A percentile compares a stretch with the other conserved stretches of the same genome.
Conservation (phyloP, 306 rosid genomes). For the Cicer cuneatum region DNA sequence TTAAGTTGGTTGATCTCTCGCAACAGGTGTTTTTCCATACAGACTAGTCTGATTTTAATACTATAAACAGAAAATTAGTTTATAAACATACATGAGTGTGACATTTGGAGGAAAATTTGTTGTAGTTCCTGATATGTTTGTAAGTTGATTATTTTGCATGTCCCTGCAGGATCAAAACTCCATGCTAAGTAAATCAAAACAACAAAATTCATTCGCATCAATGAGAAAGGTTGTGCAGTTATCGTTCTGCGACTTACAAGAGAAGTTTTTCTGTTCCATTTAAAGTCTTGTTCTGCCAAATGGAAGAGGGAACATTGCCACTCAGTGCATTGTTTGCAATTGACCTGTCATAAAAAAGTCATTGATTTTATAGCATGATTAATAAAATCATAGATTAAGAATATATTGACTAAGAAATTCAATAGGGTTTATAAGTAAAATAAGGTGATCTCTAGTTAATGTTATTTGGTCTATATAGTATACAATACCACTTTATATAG, state of each 20-base stretch:
- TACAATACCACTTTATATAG: neutral
- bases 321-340: slow-evolving; percentile 72
- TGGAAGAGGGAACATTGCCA: slow-evolving; percentile 67
- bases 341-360: slow-evolving; percentile 64
- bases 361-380: slow-evolving; percentile 20
- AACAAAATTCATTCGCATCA: slow-evolving; percentile 2
- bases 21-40: neutral
- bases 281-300: slow-evolving; percentile 67
- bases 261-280: slow-evolving; percentile 48
- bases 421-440: slow-evolving; percentile 5
- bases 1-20: neutral
- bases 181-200: slow-evolving; percentile 36
- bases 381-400: slow-evolving; percentile 8
- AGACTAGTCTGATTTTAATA: neutral
- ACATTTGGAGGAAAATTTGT: slow-evolving; percentile 65
- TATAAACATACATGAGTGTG: slow-evolving; percentile 66
- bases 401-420: slow-evolving; percentile 2
- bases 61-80: slow-evolving; percentile 38
- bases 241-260: slow-evolving; percentile 62
- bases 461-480: neutral
- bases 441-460: slow-evolving; percentile 11
- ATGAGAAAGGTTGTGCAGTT: neutral
- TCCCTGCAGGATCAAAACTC: slow-evolving; percentile 61
- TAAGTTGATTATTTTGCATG: slow-evolving; percentile 67
- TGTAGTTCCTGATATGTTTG: slow-evolving; percentile 60